These are phyloP conservation scores for Circinella umbellata DNA, from an alignment of 371 early-diverging fungal species.

Conservation along the genomic window DNA sequence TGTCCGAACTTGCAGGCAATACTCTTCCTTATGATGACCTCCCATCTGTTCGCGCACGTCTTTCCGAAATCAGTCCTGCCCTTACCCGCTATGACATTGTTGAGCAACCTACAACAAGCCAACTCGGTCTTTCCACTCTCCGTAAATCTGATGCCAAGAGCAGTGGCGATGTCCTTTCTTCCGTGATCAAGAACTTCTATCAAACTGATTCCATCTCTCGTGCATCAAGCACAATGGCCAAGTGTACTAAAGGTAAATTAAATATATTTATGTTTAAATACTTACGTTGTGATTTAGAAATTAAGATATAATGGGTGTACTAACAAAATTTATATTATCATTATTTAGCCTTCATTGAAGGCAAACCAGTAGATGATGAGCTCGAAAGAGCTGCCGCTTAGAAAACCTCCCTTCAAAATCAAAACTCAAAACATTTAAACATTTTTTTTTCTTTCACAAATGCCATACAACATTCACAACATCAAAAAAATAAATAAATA, in stretches of 20 bases:
- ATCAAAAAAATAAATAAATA: not conserved
- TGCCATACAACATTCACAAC: not conserved
- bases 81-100: slow-evolving; percentile 78
- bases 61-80: slow-evolving; percentile 86
- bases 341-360: slow-evolving; percentile 34
- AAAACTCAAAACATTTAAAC: not conserved
- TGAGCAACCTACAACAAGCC: slow-evolving; percentile 61
- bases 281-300: too few species aligned
- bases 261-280: too few species aligned
- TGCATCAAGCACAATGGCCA: slow-evolving; percentile 96
- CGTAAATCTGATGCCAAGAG: slow-evolving; percentile 48
- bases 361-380: slow-evolving; percentile 42
- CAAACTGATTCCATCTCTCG: slow-evolving; percentile 93
- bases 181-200: slow-evolving; percentile 88
- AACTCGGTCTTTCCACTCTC: slow-evolving; percentile 69
- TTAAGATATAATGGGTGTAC: too few species aligned
- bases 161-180: slow-evolving; percentile 50
- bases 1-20: slow-evolving; percentile 88
- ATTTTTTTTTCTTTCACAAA: not conserved
- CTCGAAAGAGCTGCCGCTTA: slow-evolving; percentile 46
- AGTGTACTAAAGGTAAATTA: slow-evolving; percentile 72
- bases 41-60: slow-evolving; percentile 79
- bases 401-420: not conserved
- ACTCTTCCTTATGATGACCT: slow-evolving; percentile 92
- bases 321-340: too few species aligned